phyloP scores from a whole-genome alignment of 495 filamentous ascomycete species.

The Penicillium parvum region DNA sequence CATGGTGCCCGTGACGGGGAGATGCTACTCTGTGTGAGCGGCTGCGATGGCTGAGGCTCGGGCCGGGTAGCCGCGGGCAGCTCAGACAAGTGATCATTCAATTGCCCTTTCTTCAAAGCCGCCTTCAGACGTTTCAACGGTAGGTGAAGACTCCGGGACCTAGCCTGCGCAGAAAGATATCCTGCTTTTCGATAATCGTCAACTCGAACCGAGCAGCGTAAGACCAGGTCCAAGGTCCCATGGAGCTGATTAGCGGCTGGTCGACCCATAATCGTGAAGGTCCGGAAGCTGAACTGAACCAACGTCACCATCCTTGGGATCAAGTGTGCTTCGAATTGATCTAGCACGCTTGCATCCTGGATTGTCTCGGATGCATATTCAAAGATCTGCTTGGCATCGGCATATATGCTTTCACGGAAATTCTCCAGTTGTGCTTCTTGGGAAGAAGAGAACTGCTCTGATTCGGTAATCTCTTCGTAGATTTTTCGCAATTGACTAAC shows the following conservation, averaged over 20 bases:
- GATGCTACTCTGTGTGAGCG: no score
- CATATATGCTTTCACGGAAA: conserved; percentile 2
- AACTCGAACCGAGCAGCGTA: background rate
- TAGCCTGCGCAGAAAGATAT: background rate
- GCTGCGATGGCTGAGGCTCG: no score
- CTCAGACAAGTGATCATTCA: background rate
- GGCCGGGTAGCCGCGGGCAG: no score
- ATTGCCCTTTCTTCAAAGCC: background rate
- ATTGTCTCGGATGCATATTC: conserved; percentile 1
- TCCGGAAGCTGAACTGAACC: conserved; percentile 2
- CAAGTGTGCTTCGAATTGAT: conserved; percentile 14
- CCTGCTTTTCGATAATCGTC: background rate
- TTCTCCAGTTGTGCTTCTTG: background rate
- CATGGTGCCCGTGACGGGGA: background rate
- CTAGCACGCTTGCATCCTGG: background rate
- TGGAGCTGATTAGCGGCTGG: background rate
- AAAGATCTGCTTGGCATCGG: conserved; percentile 3
- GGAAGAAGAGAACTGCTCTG: background rate
- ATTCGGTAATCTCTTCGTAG: conserved; percentile 2
- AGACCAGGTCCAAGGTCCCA: conserved; percentile 3
- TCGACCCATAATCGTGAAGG: background rate
- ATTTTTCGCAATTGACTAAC: conserved; percentile 1
- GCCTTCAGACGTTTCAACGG: background rate
- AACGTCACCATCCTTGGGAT: conserved; percentile 3
- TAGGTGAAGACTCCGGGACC: background rate